Evolutionary conservation across 140 eudicot species (phyloP), one percentile per base, ranked within the genome.

Genomic region (Flaveria floridana): DNA sequence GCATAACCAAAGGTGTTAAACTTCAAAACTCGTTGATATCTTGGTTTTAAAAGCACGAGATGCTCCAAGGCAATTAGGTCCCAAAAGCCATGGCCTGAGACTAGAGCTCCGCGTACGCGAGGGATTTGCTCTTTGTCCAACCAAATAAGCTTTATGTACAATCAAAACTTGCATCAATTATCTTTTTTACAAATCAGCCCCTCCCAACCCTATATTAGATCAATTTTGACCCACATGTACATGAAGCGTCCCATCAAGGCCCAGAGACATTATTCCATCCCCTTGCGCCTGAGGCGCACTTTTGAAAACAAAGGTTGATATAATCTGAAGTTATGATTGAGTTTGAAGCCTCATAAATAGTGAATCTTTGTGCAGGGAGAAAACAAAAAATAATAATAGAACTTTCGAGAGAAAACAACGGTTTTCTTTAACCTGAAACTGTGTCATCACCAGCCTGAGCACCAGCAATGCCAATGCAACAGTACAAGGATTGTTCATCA

Each of bases 401-500:
- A 23, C 2, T n/a, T 53, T 26, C 2, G 21, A 44, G 42, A 3
- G 20, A 30, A 70, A n/a, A 46, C 4, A 67, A 55, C 41, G 15
- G 13, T 65, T 65, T 58, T 57, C 16, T 66, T 58, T 85, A 53
- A 93, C 98, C 98, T 83, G 84, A 39, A 66, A 80, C 74, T 20
- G 67, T 23, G n/a, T 75, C 95, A 50, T 88, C 94, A 61, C 91
- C 96, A 65, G 91, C 87, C 80, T 90, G 88, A 41, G 90, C 84
- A 62, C 99, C 99, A 65, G 99, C 99, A 81, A 94, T 30, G 18
- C 99, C 99, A 57, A 94, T 86, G 85, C 99, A 94, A 47, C 94
- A 90, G 84, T 79, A 94, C 87, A 94, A 77, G 67, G 87, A 86
- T 55, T 81, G 82, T 0, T 94, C 97, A 71, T 94, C 99, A 56